Evolutionary conservation across 176 grass and related monocot species (phyloP).

Genomic region (Leersia perrieri): DNA sequence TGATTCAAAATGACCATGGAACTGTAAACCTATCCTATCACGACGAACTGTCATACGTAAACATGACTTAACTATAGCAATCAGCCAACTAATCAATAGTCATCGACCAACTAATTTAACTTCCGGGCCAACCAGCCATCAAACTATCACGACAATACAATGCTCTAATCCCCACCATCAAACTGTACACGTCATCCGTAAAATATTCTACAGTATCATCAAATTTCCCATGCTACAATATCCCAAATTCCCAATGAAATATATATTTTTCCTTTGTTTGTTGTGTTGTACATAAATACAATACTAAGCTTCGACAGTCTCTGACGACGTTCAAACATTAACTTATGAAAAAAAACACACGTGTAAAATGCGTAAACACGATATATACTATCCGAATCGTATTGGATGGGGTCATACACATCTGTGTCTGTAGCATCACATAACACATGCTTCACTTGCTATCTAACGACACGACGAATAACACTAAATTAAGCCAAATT

Average conservation of each 20-base stretch:
- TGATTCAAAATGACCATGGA: not conserved
- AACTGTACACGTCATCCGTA: no score
- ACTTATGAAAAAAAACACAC: no score
- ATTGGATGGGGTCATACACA: no score
- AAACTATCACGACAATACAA: not conserved
- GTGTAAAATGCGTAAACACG: no score
- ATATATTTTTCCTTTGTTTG: not conserved
- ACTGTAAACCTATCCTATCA: not conserved
- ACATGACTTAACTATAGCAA: conserved; percentile 35
- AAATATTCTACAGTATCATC: not conserved
- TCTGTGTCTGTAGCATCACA: no score
- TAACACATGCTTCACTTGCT: no score
- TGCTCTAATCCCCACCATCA: not conserved
- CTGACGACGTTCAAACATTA: no score
- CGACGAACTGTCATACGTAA: not conserved
- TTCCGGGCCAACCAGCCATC: not conserved
- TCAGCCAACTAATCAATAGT: conserved; percentile 10
- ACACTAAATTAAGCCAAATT: not conserved
- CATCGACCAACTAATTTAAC: conserved; percentile 24
- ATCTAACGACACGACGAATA: not conserved
- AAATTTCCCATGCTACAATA: not conserved
- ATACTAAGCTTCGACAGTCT: no score
- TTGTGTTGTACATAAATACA: no score
- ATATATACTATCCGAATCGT: no score
- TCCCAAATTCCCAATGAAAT: not conserved